Evolutionary conservation across 345 rosid genomes (phyloP).

Genomic region (Theobroma cacao): DNA sequence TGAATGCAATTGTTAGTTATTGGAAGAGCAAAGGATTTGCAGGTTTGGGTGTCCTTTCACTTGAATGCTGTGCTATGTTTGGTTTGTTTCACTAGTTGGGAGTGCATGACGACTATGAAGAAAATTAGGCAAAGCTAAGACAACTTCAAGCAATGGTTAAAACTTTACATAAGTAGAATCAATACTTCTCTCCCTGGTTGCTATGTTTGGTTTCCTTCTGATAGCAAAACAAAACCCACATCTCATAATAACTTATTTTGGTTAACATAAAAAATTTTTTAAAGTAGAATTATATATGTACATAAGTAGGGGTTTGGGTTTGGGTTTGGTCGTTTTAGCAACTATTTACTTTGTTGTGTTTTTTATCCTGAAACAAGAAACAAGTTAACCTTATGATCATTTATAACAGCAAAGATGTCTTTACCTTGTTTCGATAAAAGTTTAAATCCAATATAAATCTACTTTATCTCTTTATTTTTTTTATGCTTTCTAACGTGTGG

Average conservation of each 20-base stretch:
- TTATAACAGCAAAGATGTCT: neutral
- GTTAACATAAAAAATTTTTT: neutral
- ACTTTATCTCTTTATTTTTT: neutral
- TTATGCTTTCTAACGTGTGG: conserved; percentile 20
- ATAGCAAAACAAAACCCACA: neutral
- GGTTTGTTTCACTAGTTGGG: no score
- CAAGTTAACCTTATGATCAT: neutral
- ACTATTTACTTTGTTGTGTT: neutral
- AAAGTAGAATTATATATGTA: neutral
- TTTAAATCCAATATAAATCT: neutral
- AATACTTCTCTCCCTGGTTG: neutral
- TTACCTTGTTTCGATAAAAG: neutral
- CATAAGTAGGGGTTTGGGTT: neutral
- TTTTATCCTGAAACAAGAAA: neutral
- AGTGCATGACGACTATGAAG: no score
- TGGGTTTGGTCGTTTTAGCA: neutral
- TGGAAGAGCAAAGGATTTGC: no score
- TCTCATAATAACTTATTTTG: neutral
- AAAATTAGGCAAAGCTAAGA: no score
- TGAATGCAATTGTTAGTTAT: no score
- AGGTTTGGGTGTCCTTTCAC: no score
- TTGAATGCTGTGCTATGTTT: no score
- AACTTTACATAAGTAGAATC: neutral
- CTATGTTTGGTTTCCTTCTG: conserved; percentile 12
- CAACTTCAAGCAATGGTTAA: neutral